Base-by-base conservation (phyloP, 2,329 filamentous ascomycete genomes). In the Cladosporium sp. region DNA sequence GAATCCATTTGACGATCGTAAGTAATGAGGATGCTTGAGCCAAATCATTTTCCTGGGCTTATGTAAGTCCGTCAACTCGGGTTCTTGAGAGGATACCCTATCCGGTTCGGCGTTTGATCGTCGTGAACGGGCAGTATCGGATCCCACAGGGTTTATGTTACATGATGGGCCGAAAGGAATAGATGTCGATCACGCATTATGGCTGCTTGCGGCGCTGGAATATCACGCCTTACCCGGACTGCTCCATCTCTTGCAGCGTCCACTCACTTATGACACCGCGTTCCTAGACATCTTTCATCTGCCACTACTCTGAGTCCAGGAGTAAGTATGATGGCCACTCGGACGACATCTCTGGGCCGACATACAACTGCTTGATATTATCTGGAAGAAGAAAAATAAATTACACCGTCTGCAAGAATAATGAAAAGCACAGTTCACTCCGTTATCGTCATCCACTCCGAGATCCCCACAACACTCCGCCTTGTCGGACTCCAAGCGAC, bases 381-480 rank as follows among this genome's bases (percentile, higher is more conserved):
- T n/a, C n/a, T n/a, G n/a, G n/a, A n/a, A n/a, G n/a, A n/a, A n/a
- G n/a, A n/a, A n/a, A n/a, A n/a, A n/a, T n/a, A n/a, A n/a, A n/a
- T n/a, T n/a, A n/a, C n/a, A n/a, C n/a, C n/a, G n/a, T n/a, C 26
- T 7, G 24, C 24, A 26, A 30, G 14, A 57, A n/a, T 2, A 36
- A 0, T 8, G 18, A 8, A 58, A 58, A 41, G 55, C 55, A 58
- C 30, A 36, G 14, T 28, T 52, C 49, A 57, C 6, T 32, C 18
- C 52, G 34, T n/a, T 32, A 30, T 21, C 52, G 18, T 52, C 49
- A 30, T 34, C 7, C 15, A 21, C 51, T 62, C 14, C 44, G 59
- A 47, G 59, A 55, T 49, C 51, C 26, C 61, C 61, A 64, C 51
- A 64, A 32, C 51, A 41, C 49, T 26, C 21, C 49, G 61, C 36